Evolutionary conservation across 352 stramenopile species (phyloP).

Genomic region (Phytophthora hybrid): DNA sequence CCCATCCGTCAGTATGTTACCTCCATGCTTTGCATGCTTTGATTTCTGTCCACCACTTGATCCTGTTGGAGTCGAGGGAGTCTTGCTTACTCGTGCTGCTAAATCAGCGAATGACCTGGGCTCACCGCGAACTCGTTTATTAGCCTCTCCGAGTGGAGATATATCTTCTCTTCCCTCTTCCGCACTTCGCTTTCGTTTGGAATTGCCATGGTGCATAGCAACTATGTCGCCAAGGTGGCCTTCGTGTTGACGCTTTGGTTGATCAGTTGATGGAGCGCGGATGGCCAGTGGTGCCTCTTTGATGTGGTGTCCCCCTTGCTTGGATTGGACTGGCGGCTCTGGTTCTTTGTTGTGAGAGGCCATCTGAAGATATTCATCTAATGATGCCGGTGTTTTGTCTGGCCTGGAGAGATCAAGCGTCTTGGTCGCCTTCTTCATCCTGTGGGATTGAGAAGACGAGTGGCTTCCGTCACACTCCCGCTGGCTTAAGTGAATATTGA

Average conservation of each 20-base stretch:
- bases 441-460: background rate
- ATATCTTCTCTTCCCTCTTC: constrained; percentile 10
- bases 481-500: background rate
- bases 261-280: background rate
- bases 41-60: background rate
- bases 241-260: background rate
- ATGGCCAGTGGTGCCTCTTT: background rate
- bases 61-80: background rate
- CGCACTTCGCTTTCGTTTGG: constrained; percentile 8
- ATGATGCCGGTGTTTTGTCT: background rate
- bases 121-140: constrained; percentile 8
- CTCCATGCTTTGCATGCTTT: constrained; percentile 12
- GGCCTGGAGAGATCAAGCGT: constrained; percentile 6
- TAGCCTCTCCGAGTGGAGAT: constrained; percentile 4
- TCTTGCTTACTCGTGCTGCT: background rate
- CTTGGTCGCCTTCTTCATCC: constrained; percentile 3
- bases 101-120: background rate
- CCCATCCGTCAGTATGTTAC: constrained; percentile 20
- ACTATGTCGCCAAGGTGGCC: background rate
- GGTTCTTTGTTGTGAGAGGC: background rate
- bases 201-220: background rate
- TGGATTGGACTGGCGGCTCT: background rate
- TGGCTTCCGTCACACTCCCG: background rate
- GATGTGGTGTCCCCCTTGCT: background rate
- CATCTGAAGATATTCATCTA: constrained; percentile 10